A percentile compares a stretch with the other conserved stretches of the same genome.
These are phyloP conservation scores for Trametes meyenii DNA, from an alignment of 768 basidiomycete genomes.

Conservation along the genomic window DNA sequence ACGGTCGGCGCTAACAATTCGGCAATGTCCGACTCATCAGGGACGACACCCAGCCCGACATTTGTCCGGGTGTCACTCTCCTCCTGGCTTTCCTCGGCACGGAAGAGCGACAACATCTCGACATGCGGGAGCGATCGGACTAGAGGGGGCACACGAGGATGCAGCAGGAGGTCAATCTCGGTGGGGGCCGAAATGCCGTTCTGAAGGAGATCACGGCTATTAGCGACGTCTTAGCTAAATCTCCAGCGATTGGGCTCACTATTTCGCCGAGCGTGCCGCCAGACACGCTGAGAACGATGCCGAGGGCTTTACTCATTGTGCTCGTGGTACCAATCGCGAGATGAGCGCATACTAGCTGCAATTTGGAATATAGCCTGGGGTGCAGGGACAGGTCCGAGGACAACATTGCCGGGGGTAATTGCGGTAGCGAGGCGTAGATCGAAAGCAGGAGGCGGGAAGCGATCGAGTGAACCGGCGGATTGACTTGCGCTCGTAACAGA, in stretches of 20 bases:
- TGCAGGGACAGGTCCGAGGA: slow-evolving; percentile 58
- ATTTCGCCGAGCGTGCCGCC: slow-evolving; percentile 19
- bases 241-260: slow-evolving; percentile 32
- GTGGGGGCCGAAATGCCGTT: slow-evolving; percentile 1
- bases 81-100: slow-evolving; percentile 64
- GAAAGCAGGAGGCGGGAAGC: slow-evolving; percentile 60
- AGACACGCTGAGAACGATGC: slow-evolving; percentile 49
- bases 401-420: slow-evolving; percentile 54
- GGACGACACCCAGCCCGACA: slow-evolving; percentile 38
- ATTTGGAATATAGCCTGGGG: slow-evolving; percentile 43
- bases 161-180: slow-evolving; percentile 64
- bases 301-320: slow-evolving; percentile 62
- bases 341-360: slow-evolving; percentile 52
- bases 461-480: slow-evolving; percentile 58
- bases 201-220: not conserved
- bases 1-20: not conserved
- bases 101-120: slow-evolving; percentile 63
- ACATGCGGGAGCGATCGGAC: slow-evolving; percentile 67
- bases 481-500: slow-evolving; percentile 53
- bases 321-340: slow-evolving; percentile 57
- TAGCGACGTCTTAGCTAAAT: not conserved
- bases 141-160: slow-evolving; percentile 79
- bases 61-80: slow-evolving; percentile 51
- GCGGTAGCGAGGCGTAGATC: slow-evolving; percentile 57
- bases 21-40: slow-evolving; percentile 19